Conservation (phyloP, 1,139 yeast genomes). For the Kazachstania sp. region DNA sequence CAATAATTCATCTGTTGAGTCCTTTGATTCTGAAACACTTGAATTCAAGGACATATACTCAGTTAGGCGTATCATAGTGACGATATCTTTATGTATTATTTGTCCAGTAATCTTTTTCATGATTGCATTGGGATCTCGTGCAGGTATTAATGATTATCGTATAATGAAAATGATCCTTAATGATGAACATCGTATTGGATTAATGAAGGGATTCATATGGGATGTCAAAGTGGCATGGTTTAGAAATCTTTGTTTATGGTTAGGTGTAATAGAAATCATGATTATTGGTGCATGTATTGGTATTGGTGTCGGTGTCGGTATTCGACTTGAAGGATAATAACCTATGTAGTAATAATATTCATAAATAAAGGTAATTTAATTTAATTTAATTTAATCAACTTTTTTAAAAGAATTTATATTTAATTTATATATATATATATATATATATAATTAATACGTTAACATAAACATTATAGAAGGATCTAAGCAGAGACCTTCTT, state of each 20-base stretch:
- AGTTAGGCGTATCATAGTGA: slow-evolving; percentile 9
- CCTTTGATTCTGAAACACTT: slow-evolving; percentile 14
- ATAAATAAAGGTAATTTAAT: no score
- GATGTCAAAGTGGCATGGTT: slow-evolving; percentile 23
- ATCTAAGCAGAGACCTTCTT: slow-evolving; percentile 46
- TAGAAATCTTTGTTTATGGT: slow-evolving; percentile 11
- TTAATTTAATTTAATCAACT: background rate
- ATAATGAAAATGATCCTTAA: slow-evolving; percentile 20
- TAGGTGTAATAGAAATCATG: slow-evolving; percentile 17
- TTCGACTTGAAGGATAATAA: slow-evolving; percentile 10
- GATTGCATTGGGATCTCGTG: slow-evolving; percentile 14
- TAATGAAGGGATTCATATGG: slow-evolving; percentile 23
- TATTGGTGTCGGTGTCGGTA: slow-evolving; percentile 33
- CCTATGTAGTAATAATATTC: background rate
- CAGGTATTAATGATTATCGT: slow-evolving; percentile 15
- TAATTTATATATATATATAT: slow-evolving; percentile 1
- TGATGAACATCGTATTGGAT: slow-evolving; percentile 15
- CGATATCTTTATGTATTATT: slow-evolving; percentile 13
- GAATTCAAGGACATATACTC: slow-evolving; percentile 17
- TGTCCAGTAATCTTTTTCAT: slow-evolving; percentile 23
- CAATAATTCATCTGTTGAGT: slow-evolving; percentile 14
- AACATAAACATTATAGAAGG: no score
- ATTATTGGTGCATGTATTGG: slow-evolving; percentile 26
- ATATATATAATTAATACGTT: background rate
- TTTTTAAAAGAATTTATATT: background rate